Base-by-base conservation (phyloP, 2,329 filamentous ascomycete genomes). In the Penicillium glabrum region DNA sequence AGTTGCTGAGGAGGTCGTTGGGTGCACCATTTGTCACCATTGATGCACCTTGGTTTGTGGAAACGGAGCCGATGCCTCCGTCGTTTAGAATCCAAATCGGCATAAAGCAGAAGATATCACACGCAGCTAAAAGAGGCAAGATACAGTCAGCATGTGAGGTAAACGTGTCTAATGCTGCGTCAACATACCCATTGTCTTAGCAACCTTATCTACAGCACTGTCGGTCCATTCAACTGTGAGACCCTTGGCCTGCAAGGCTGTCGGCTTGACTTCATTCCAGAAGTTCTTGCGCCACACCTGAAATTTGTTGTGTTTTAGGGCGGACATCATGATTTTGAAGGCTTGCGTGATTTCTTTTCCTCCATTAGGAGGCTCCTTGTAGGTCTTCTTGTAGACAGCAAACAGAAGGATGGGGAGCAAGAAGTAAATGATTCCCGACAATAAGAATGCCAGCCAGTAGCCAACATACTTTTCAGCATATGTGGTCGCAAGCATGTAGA, bases 1-100 rank as follows among this genome's bases (percentile, higher is more conserved):
- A 81, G 69, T 82, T 82, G 63, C 59, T 69, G 37, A 82, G 72
- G 10, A 82, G 68, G 53, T 82, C 80, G 62, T 82, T 83, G 44
- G 80, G 80, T 1, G 79, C 79, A 27, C 80, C 80, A 51, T 81
- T 75, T 10, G 80, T 82, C 6, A 69, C 71, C 69, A 83, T 69
- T 61, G 79, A 79, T 13, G 79, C 81, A 11, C 73, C 77, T 66
- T 82, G 69, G 68, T 79, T 82, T 46, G 70, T 80, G 19, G 78
- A 75, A 0, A 82, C 74, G 5, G 73, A 73, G 16, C 83, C 83
- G 27, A 85, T 77, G 62, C 83, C 82, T n/a, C 72, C 69, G 56
- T 75, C 69, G 45, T 77, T 77, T 29, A 77, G 37, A 51, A 70
- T 65, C 54, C 69, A 76, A 46, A 77, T 70, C 3, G 75, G 75